phyloP scores from a whole-genome alignment of 2,329 filamentous ascomycete species.

The Colletotrichum cordylinicola region DNA sequence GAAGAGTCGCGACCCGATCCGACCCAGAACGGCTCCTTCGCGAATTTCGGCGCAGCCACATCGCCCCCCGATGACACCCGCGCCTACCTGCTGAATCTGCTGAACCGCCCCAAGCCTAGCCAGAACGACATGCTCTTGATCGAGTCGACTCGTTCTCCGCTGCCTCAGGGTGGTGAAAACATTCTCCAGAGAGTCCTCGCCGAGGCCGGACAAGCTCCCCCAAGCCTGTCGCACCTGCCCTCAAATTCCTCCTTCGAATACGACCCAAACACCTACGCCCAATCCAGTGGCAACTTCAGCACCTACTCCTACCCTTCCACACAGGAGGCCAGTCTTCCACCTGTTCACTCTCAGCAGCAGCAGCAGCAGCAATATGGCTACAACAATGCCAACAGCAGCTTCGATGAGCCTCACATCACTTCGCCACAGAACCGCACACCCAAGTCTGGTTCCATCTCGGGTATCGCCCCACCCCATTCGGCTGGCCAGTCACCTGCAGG shows the following conservation, averaged over 20 bases:
- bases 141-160: constrained; percentile 45
- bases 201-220: constrained; percentile 13
- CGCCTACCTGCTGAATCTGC: constrained; percentile 82
- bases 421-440: constrained; percentile 50
- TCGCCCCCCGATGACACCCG: constrained; percentile 74
- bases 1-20: constrained; percentile 42
- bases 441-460: constrained; percentile 40
- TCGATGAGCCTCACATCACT: constrained; percentile 45
- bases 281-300: constrained; percentile 25
- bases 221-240: constrained; percentile 21
- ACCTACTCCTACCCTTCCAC: constrained; percentile 22
- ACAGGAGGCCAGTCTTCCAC: constrained; percentile 15
- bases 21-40: constrained; percentile 31
- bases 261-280: constrained; percentile 25
- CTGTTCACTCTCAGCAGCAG: constrained; percentile 26
- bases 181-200: constrained; percentile 19
- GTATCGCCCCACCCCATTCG: constrained; percentile 29
- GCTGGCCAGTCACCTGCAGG: constrained; percentile 35
- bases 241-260: constrained; percentile 26
- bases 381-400: constrained; percentile 31
- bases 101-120: constrained; percentile 78
- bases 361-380: constrained; percentile 30
- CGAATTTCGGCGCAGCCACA: constrained; percentile 51
- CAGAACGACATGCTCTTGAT: constrained; percentile 56
- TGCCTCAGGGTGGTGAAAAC: constrained; percentile 24